These are phyloP conservation scores for Cladorrhinum samala DNA, from an alignment of 495 filamentous ascomycete genomes.

Conservation along the genomic window DNA sequence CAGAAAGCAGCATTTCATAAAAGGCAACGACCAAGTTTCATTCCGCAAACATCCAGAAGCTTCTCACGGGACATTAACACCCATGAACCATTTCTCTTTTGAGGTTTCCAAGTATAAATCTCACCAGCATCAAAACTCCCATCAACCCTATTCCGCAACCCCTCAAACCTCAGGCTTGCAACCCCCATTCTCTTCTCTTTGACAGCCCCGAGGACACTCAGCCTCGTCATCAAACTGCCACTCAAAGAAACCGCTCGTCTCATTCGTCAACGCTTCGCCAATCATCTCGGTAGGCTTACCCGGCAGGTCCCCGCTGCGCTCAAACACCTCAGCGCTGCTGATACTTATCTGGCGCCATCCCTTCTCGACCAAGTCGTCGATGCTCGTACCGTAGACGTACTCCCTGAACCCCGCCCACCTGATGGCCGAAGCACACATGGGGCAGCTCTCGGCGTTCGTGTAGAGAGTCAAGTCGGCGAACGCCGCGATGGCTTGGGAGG, in stretches of 20 bases:
- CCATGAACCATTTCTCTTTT: no score
- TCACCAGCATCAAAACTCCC: no score
- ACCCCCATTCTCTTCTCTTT: slow-evolving; percentile 1
- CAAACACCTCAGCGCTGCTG: slow-evolving; percentile 39
- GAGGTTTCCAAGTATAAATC: no score
- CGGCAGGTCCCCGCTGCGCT: slow-evolving; percentile 34
- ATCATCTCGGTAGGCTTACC: slow-evolving; percentile 29
- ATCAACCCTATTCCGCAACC: no score
- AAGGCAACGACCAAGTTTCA: no score
- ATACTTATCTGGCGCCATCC: slow-evolving; percentile 50
- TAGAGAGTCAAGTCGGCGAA: slow-evolving; percentile 46
- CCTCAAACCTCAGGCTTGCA: neutral
- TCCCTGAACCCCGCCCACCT: slow-evolving; percentile 50
- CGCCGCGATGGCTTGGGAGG: slow-evolving; percentile 34
- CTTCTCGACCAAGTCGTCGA: slow-evolving; percentile 33
- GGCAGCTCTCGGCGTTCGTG: slow-evolving; percentile 53
- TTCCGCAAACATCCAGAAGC: no score
- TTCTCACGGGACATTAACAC: no score
- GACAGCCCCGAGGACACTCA: slow-evolving; percentile 43
- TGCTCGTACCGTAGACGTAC: slow-evolving; percentile 49
- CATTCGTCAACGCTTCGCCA: slow-evolving; percentile 39
- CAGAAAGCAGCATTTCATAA: no score
- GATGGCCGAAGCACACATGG: slow-evolving; percentile 54
- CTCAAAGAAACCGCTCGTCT: slow-evolving; percentile 46
- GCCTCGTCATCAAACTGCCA: slow-evolving; percentile 45